These are phyloP conservation scores for Chrysanthemum seticuspe DNA, from an alignment of 129 eudicot genomes.

Conservation along the genomic window DNA sequence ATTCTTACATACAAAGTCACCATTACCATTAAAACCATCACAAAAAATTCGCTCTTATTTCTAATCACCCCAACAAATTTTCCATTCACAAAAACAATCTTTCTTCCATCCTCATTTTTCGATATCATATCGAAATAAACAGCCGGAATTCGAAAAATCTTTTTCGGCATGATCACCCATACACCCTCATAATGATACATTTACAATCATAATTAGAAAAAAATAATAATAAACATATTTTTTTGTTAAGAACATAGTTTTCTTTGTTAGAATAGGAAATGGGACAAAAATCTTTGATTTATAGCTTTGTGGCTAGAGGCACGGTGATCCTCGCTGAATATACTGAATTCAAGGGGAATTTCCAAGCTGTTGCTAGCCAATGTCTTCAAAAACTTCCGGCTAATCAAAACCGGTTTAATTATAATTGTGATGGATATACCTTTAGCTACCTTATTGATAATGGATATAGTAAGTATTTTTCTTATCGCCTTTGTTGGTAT, in stretches of 20 bases:
- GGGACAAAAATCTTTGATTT: conserved; percentile 65
- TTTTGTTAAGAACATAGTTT: too few species aligned
- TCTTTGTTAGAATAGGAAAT: conserved; percentile 21
- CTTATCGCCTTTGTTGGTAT: background rate
- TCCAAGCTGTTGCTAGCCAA: conserved; percentile 23
- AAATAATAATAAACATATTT: too few species aligned
- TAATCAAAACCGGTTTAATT: conserved; percentile 16
- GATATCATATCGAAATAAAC: too few species aligned
- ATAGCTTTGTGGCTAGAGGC: conserved; percentile 75
- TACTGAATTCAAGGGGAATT: conserved; percentile 35
- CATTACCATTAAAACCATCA: too few species aligned
- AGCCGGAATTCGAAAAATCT: too few species aligned
- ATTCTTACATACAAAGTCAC: too few species aligned
- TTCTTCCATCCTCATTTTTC: too few species aligned
- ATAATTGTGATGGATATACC: conserved; percentile 26
- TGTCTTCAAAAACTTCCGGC: conserved; percentile 29
- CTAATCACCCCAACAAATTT: too few species aligned
- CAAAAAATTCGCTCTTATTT: too few species aligned
- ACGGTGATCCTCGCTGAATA: conserved; percentile 60
- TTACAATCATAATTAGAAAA: too few species aligned
- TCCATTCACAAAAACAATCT: too few species aligned
- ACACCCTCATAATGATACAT: background rate
- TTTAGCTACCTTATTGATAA: conserved; percentile 27
- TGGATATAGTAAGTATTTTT: conserved; percentile 21
- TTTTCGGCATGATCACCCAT: background rate